phyloP scores from a whole-genome alignment of 805 yeast species.

The Limtongia smithiae region DNA sequence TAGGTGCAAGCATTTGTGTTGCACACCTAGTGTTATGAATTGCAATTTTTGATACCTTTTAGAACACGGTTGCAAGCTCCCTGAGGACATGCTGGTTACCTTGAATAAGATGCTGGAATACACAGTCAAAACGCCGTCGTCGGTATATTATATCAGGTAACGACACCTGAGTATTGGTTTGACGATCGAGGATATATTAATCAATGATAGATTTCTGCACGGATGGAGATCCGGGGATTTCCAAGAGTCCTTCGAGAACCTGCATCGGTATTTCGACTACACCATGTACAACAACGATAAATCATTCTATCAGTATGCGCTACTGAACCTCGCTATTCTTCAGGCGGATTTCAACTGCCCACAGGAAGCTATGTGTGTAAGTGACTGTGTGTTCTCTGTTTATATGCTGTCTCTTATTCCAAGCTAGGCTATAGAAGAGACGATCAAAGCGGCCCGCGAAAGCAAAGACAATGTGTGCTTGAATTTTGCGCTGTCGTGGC shows the following conservation, averaged over 20 bases:
- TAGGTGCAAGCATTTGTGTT: not conserved
- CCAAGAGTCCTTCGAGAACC: slow-evolving; percentile 49
- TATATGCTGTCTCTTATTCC: not conserved
- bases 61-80: slow-evolving; percentile 12
- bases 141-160: slow-evolving; percentile 18
- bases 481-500: slow-evolving; percentile 69
- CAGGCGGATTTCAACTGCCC: slow-evolving; percentile 66
- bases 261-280: slow-evolving; percentile 62
- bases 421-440: slow-evolving; percentile 71
- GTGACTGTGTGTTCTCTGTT: not conserved
- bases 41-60: not conserved
- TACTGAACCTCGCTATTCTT: slow-evolving; percentile 65
- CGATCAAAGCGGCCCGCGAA: slow-evolving; percentile 83
- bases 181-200: not conserved
- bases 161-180: not conserved
- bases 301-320: slow-evolving; percentile 68
- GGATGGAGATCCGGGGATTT: slow-evolving; percentile 49
- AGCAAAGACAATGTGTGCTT: slow-evolving; percentile 70
- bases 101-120: slow-evolving; percentile 46
- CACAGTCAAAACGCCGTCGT: slow-evolving; percentile 52
- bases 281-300: slow-evolving; percentile 53
- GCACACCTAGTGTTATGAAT: not conserved
- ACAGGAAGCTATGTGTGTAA: slow-evolving; percentile 52
- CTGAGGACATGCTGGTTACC: slow-evolving; percentile 1
- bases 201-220: slow-evolving; percentile 49